Conservation (phyloP, 257 asterid genomes). For the Plantago elongata region DNA sequence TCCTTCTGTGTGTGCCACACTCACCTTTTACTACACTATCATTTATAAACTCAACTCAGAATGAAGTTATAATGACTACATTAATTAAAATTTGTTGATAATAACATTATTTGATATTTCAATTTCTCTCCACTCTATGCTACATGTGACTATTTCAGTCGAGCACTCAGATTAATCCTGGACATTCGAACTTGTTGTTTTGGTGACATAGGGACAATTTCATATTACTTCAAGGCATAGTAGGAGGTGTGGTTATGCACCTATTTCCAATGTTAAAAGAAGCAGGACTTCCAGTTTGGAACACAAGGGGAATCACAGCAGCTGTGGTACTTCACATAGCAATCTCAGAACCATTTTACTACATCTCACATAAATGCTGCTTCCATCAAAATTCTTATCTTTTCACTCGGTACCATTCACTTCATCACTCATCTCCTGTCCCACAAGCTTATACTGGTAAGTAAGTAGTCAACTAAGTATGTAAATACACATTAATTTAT, state of each 20-base stretch:
- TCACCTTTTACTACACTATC: too few species aligned
- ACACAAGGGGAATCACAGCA: conserved; percentile 51
- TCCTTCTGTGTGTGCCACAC: too few species aligned
- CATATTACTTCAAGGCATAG: conserved; percentile 63
- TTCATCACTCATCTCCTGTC: conserved; percentile 73
- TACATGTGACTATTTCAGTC: too few species aligned
- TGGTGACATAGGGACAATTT: conserved; percentile 67
- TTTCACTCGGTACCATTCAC: conserved; percentile 57
- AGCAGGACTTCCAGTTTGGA: conserved; percentile 40
- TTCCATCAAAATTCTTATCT: conserved; percentile 52
- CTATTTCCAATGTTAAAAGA: conserved; percentile 30
- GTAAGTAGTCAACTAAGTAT: too few species aligned
- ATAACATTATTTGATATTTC: neutral
- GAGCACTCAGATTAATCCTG: too few species aligned
- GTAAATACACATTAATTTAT: too few species aligned
- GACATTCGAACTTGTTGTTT: neutral
- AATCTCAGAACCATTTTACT: conserved; percentile 80
- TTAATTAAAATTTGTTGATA: neutral
- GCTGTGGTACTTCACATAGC: conserved; percentile 45
- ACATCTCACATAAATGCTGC: conserved; percentile 52
- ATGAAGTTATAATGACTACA: too few species aligned
- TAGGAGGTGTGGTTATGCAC: conserved; percentile 43
- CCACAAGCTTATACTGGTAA: conserved; percentile 82
- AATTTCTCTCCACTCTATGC: too few species aligned
- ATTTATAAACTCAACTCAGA: too few species aligned